Evolutionary conservation across 2,329 filamentous ascomycete species (phyloP).

Genomic region (Didymella exigua): DNA sequence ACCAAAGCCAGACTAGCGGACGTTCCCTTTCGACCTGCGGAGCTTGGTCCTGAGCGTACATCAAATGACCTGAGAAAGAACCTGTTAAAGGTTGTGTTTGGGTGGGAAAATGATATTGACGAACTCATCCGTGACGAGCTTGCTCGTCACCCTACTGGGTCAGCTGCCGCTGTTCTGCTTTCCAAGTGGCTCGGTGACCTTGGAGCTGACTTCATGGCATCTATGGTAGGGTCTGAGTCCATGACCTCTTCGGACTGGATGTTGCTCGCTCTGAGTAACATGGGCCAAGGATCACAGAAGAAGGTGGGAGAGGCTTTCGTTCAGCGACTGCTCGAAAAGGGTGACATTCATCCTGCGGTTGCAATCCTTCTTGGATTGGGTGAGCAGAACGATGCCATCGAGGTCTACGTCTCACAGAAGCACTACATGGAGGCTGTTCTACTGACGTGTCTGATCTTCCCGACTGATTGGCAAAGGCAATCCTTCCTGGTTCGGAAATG

Average conservation of each 20-base stretch:
- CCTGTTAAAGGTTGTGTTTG: constrained; percentile 94
- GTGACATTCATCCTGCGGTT: constrained; percentile 88
- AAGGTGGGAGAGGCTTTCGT: constrained; percentile 91
- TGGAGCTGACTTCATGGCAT: constrained; percentile 78
- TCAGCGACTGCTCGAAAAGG: constrained; percentile 84
- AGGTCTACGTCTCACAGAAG: constrained; percentile 91
- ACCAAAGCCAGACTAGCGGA: constrained; percentile 81
- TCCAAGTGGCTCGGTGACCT: constrained; percentile 92
- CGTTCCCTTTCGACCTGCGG: constrained; percentile 76
- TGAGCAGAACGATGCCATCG: constrained; percentile 91
- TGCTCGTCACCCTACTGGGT: constrained; percentile 72
- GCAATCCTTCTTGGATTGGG: constrained; percentile 92
- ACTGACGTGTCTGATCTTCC: constrained; percentile 81
- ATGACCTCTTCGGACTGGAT: constrained; percentile 97
- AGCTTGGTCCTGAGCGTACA: constrained; percentile 54
- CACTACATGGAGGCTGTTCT: constrained; percentile 92
- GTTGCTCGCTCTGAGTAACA: constrained; percentile 87
- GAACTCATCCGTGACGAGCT: constrained; percentile 85
- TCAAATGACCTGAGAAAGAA: constrained; percentile 81
- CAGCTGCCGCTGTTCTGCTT: constrained; percentile 79
- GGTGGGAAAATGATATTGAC: constrained; percentile 86
- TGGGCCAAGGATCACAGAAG: constrained; percentile 77
- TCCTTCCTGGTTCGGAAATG: constrained; percentile 88
- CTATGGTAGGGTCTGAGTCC: constrained; percentile 75
- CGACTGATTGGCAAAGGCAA: constrained; percentile 88